These are phyloP conservation scores for Phytophthora niederhauseri DNA, from an alignment of 352 stramenopile species.

Conservation along the genomic window DNA sequence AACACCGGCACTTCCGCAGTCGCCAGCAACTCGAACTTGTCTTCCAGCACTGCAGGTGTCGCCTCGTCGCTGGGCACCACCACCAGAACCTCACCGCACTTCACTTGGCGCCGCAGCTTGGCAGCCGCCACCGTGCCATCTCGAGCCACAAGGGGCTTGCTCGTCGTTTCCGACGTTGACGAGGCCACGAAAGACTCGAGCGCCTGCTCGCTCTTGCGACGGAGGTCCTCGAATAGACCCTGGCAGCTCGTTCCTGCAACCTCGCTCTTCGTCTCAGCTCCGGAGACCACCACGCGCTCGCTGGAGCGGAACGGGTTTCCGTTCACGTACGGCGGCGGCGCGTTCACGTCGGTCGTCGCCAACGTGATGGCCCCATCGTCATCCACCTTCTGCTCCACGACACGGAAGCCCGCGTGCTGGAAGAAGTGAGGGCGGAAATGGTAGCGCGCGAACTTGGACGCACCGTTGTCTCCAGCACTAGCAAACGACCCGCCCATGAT, in stretches of 20 bases:
- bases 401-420: constrained; percentile 96
- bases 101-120: constrained; percentile 60
- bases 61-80: constrained; percentile 52
- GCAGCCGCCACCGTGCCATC: constrained; percentile 48
- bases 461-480: constrained; percentile 94
- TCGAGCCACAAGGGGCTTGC: constrained; percentile 38
- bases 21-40: constrained; percentile 55
- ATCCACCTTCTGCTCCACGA: constrained; percentile 90
- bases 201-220: constrained; percentile 60
- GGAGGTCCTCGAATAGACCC: constrained; percentile 61
- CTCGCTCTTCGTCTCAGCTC: constrained; percentile 3
- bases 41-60: constrained; percentile 32
- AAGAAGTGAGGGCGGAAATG: constrained; percentile 98
- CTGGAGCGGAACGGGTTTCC: constrained; percentile 67
- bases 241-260: constrained; percentile 28
- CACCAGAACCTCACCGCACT: constrained; percentile 58
- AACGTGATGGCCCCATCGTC: constrained; percentile 58
- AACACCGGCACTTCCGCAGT: constrained; percentile 57
- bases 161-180: constrained; percentile 33
- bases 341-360: constrained; percentile 74
- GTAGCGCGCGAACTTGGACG: constrained; percentile 95
- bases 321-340: constrained; percentile 66
- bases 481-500: constrained; percentile 97
- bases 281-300: constrained; percentile 44
- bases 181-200: constrained; percentile 59